These are phyloP conservation scores for Clitopilus hobsonii DNA, from an alignment of 768 basidiomycete species.

Conservation along the genomic window DNA sequence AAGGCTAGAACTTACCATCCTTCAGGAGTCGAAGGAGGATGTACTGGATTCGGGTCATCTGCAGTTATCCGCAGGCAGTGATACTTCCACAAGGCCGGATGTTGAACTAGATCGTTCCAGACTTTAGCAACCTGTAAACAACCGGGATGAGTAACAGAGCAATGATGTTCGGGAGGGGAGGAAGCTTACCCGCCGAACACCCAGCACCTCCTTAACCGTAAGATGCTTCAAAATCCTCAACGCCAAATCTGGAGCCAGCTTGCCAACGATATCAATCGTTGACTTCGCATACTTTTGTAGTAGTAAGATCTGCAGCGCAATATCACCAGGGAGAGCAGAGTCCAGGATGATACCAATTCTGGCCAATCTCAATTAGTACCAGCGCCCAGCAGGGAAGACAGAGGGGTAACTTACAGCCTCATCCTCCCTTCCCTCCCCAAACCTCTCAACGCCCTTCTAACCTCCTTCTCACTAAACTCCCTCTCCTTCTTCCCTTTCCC, in stretches of 20 bases:
- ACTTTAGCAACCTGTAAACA: conserved; percentile 37
- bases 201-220: conserved; percentile 57
- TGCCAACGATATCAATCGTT: conserved; percentile 78
- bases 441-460: conserved; percentile 57
- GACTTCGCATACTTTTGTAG: conserved; percentile 81
- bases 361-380: not conserved
- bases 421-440: conserved; percentile 65
- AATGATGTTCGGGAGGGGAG: conserved; percentile 17
- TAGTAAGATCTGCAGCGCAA: conserved; percentile 76
- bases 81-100: conserved; percentile 72
- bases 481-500: conserved; percentile 44
- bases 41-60: conserved; percentile 64
- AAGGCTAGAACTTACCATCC: conserved; percentile 57
- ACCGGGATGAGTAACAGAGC: conserved; percentile 40
- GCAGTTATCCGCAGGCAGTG: conserved; percentile 72
- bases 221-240: conserved; percentile 55
- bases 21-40: conserved; percentile 55
- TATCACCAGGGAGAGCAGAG: conserved; percentile 75
- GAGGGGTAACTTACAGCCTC: conserved; percentile 55
- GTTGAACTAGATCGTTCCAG: conserved; percentile 43
- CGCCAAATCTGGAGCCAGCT: conserved; percentile 60
- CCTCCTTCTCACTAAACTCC: conserved; percentile 67
- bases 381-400: not conserved
- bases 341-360: conserved; percentile 63
- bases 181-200: conserved; percentile 45